These are phyloP conservation scores for Entophlyctis helioformis DNA, from an alignment of 192 early-diverging fungal genomes.

Conservation along the genomic window DNA sequence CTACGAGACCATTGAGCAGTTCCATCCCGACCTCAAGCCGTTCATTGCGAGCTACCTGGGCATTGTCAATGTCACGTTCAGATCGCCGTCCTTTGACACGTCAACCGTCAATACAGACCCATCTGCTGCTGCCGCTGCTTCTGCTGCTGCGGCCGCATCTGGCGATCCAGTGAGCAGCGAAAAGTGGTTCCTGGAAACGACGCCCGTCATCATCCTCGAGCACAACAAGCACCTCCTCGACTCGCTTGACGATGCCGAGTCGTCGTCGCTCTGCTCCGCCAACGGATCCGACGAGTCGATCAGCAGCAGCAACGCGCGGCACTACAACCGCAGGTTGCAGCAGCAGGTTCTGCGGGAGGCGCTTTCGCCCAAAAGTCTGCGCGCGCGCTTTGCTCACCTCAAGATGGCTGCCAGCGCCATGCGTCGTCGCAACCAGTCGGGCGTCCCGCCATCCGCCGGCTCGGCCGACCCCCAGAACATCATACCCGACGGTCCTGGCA, in stretches of 20 bases:
- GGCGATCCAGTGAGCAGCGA: no score
- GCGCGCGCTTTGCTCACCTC: conserved; percentile 57
- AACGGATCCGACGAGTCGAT: conserved; percentile 5
- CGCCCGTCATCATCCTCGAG: conserved; percentile 77
- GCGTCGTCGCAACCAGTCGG: conserved; percentile 12
- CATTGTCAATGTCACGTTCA: conserved; percentile 79
- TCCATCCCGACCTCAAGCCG: conserved; percentile 64
- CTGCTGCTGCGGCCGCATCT: no score
- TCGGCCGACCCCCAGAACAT: not conserved
- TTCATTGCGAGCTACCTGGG: conserved; percentile 92
- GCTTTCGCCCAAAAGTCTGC: conserved; percentile 72
- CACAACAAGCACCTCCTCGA: conserved; percentile 79
- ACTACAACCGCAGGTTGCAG: conserved; percentile 60
- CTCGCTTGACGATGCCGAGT: conserved; percentile 8
- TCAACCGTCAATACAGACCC: no score
- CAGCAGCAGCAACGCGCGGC: conserved; percentile 19
- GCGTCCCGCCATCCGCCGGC: not conserved
- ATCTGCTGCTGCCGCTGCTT: no score
- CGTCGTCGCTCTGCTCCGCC: not conserved
- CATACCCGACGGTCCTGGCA: no score
- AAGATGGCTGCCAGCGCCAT: conserved; percentile 17
- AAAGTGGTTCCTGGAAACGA: conserved; percentile 19
- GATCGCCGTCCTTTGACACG: conserved; percentile 6
- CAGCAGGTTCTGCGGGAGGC: conserved; percentile 86
- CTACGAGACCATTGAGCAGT: conserved; percentile 74